Conservation (phyloP, 768 basidiomycete species). For the Hysterangium stoloniferum region DNA sequence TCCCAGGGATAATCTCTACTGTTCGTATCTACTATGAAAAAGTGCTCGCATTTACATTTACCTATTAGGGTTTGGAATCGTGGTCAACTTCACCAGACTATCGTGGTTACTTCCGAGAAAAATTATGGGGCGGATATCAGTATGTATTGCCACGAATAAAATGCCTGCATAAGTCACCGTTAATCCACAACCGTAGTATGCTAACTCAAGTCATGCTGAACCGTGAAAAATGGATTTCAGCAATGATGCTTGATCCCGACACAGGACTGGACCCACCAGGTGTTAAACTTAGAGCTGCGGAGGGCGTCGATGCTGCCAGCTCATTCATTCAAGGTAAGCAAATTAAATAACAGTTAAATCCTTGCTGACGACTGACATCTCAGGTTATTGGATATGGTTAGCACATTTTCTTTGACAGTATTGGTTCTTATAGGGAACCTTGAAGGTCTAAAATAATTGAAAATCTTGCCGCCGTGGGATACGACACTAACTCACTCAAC, state of each 20-base stretch:
- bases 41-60: not conserved
- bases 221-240: conserved; percentile 81
- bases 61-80: conserved; percentile 67
- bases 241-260: conserved; percentile 83
- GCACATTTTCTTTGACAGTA: conserved; percentile 11
- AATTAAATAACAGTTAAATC: conserved; percentile 13
- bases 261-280: conserved; percentile 87
- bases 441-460: conserved; percentile 84
- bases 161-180: not conserved
- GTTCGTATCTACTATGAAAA: conserved; percentile 31
- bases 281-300: conserved; percentile 82
- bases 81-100: conserved; percentile 89
- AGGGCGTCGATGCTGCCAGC: conserved; percentile 80
- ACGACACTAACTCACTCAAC: conserved; percentile 84
- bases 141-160: conserved; percentile 9
- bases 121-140: conserved; percentile 37
- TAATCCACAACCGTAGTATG: conserved; percentile 56
- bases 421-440: not conserved
- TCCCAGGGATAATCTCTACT: conserved; percentile 87
- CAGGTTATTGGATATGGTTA: conserved; percentile 91
- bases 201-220: conserved; percentile 77
- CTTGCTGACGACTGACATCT: conserved; percentile 15
- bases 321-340: conserved; percentile 56
- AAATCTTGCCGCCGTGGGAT: conserved; percentile 87
- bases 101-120: conserved; percentile 86